Conservation (phyloP, 257 asterid genomes). For the Osmanthus fragrans region DNA sequence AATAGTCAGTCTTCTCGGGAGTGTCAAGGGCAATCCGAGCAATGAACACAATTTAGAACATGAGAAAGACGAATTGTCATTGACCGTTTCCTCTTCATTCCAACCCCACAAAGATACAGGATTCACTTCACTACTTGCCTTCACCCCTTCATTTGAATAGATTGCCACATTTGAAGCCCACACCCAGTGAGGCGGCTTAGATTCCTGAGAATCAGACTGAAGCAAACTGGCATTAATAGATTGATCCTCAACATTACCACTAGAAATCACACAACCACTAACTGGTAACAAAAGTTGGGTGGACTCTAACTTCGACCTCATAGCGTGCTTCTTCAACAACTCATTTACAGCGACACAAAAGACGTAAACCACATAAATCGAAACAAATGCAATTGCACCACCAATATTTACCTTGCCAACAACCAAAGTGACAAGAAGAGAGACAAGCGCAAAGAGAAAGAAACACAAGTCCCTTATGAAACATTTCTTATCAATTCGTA, state of each 20-base stretch:
- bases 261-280: slow-evolving; percentile 16
- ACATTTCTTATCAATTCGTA: slow-evolving; percentile 70
- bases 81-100: slow-evolving; percentile 42
- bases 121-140: slow-evolving; percentile 17
- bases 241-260: slow-evolving; percentile 25
- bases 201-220: slow-evolving; percentile 28
- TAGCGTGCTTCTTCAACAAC: slow-evolving; percentile 35
- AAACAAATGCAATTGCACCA: slow-evolving; percentile 60
- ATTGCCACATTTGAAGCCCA: slow-evolving; percentile 62
- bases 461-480: slow-evolving; percentile 70
- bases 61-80: slow-evolving; percentile 27
- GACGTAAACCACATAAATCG: slow-evolving; percentile 59
- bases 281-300: slow-evolving; percentile 48
- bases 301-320: slow-evolving; percentile 35
- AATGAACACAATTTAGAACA: slow-evolving; percentile 49
- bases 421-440: slow-evolving; percentile 46
- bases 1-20: slow-evolving; percentile 66
- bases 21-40: slow-evolving; percentile 58
- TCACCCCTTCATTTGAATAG: slow-evolving; percentile 48
- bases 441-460: slow-evolving; percentile 45
- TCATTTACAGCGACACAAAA: slow-evolving; percentile 55
- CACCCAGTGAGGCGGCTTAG: slow-evolving; percentile 60
- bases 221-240: slow-evolving; percentile 26
- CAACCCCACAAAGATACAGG: slow-evolving; percentile 60
- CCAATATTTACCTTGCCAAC: slow-evolving; percentile 58